phyloP scores from a whole-genome alignment of 2,329 filamentous ascomycete genomes.

The Claviceps sp. region DNA sequence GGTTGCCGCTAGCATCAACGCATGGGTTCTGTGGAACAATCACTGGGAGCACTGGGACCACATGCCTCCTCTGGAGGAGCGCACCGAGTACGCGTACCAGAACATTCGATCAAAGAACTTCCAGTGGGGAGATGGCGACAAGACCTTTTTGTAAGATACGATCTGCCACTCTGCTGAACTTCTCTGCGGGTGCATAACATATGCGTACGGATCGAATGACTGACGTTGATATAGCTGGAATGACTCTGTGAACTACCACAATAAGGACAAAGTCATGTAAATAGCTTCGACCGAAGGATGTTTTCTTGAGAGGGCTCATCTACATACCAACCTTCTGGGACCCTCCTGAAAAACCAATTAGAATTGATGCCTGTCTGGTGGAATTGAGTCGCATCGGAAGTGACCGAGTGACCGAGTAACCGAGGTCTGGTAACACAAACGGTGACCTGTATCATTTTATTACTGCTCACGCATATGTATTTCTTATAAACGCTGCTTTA shows the following conservation, averaged over 20 bases:
- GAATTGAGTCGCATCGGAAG: not conserved
- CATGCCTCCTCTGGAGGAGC: conserved; percentile 77
- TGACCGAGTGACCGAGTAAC: not conserved
- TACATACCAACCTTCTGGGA: not conserved
- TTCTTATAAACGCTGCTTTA: not conserved
- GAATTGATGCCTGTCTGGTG: not conserved
- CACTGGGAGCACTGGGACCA: conserved; percentile 96
- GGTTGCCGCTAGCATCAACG: conserved; percentile 61
- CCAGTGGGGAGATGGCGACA: conserved; percentile 90
- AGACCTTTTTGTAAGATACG: conserved; percentile 39
- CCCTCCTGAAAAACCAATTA: not conserved
- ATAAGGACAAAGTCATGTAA: conserved; percentile 61
- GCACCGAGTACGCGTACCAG: conserved; percentile 88
- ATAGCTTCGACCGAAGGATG: conserved; percentile 1
- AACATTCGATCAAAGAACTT: conserved; percentile 96
- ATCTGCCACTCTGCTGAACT: not conserved
- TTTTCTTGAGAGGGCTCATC: not conserved
- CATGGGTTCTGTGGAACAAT: conserved; percentile 82
- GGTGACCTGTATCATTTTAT: not conserved
- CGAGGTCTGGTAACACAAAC: not conserved
- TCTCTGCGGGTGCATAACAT: not conserved
- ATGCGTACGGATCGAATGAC: not conserved
- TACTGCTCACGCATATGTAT: not conserved
- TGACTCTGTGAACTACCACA: conserved; percentile 88
- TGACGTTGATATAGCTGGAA: conserved; percentile 59